These are phyloP conservation scores for Phytophthora cryptogea DNA, from an alignment of 352 stramenopile genomes.

Conservation along the genomic window DNA sequence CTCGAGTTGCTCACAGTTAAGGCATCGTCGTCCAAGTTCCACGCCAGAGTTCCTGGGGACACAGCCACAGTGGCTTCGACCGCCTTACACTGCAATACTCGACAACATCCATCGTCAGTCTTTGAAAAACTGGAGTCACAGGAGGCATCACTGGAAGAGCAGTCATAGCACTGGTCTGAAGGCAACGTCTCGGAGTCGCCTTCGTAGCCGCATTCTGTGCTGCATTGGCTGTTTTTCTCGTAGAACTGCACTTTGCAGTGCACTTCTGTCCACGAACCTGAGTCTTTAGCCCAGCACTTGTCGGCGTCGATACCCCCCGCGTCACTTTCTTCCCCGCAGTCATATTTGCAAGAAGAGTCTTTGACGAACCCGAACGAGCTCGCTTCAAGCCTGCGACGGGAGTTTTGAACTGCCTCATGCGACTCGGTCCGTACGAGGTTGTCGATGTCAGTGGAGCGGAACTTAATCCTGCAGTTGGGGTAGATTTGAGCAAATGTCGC, in stretches of 20 bases:
- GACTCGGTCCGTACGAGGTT: constrained; percentile 25
- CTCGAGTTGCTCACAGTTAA: constrained; percentile 22
- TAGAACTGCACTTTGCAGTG: constrained; percentile 32
- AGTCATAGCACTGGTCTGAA: constrained; percentile 30
- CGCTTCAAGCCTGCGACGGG: constrained; percentile 14
- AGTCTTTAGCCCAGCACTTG: constrained; percentile 29
- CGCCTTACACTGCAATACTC: constrained; percentile 15
- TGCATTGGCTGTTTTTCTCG: constrained; percentile 24
- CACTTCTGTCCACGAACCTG: constrained; percentile 9
- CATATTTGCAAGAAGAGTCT: constrained; percentile 16
- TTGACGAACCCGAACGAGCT: constrained; percentile 30
- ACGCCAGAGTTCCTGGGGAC: constrained; percentile 7
- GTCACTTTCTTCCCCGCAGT: constrained; percentile 19
- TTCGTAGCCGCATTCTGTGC: constrained; percentile 21
- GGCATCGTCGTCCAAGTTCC: constrained; percentile 28
- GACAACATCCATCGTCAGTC: constrained; percentile 27
- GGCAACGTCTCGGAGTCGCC: constrained; percentile 10
- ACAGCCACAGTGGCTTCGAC: constrained; percentile 5
- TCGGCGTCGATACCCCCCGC: constrained; percentile 19
- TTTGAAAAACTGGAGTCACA: constrained; percentile 20
- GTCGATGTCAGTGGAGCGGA: constrained; percentile 25
- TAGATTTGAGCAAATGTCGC: constrained; percentile 31
- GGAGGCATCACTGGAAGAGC: constrained; percentile 13
- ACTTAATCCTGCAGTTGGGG: constrained; percentile 24
- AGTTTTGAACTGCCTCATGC: not conserved